Evolutionary conservation across 2,329 filamentous ascomycete species (phyloP).

Genomic region (Aspergillus ruber): DNA sequence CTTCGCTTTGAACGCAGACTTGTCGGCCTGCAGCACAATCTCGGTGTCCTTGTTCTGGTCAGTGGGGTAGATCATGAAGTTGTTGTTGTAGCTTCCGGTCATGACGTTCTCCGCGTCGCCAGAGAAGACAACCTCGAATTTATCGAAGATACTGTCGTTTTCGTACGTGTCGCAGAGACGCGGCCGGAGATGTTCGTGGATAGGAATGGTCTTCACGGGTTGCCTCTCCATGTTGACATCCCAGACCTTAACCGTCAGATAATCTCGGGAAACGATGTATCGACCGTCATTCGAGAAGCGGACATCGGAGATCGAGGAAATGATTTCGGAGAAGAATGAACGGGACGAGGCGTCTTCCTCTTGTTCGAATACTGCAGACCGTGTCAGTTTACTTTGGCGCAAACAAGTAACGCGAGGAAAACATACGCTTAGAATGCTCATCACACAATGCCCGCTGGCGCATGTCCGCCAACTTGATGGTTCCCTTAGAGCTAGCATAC

Average conservation of each 20-base stretch:
- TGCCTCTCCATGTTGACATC: slow-evolving; percentile 99
- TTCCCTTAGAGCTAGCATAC: slow-evolving; percentile 98
- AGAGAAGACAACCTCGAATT: slow-evolving; percentile 98
- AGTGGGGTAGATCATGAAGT: slow-evolving; percentile 99
- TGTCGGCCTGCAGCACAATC: slow-evolving; percentile 94
- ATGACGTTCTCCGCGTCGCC: slow-evolving; percentile 98
- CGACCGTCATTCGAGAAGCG: slow-evolving; percentile 94
- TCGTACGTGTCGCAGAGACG: slow-evolving; percentile 97
- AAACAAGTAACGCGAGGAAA: background rate
- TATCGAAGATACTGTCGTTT: slow-evolving; percentile 99
- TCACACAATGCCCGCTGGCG: slow-evolving; percentile 93
- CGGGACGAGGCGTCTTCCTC: slow-evolving; percentile 95
- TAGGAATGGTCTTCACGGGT: slow-evolving; percentile 96
- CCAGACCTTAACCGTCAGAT: slow-evolving; percentile 99
- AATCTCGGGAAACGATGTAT: slow-evolving; percentile 96
- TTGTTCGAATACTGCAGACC: slow-evolving; percentile 80
- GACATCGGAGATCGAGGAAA: slow-evolving; percentile 97
- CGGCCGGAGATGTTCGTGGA: slow-evolving; percentile 92
- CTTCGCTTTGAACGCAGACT: slow-evolving; percentile 99
- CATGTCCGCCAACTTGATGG: slow-evolving; percentile 98
- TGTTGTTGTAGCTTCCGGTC: slow-evolving; percentile 99
- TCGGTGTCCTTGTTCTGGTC: slow-evolving; percentile 95
- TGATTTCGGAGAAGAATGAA: slow-evolving; percentile 99
- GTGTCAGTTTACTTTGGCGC: slow-evolving; percentile 9
- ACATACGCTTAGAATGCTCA: slow-evolving; percentile 86